Base-by-base conservation (phyloP, 352 stramenopile species). In the Globisporangium abappressorium region DNA sequence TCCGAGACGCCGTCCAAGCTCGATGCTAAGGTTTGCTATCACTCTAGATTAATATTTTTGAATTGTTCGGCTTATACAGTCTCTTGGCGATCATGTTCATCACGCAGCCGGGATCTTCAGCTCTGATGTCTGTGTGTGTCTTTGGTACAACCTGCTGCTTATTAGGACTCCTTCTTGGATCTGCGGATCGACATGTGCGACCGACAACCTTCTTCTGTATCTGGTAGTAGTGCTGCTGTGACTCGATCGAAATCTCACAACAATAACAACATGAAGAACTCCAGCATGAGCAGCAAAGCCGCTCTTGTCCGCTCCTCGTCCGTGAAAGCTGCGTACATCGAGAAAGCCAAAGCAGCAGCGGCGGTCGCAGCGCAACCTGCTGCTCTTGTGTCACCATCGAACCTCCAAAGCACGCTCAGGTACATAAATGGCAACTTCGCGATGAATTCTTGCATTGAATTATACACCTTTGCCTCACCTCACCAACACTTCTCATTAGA, bases 171-270 rank as follows among this genome's bases (percentile, higher is more conserved):
- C 28, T 81, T 82, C 30, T 28, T 73, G 5, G 75, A 81, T 34
- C 36, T 85, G 51, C 71, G 68, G 4, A 64, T 82, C n/a, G 75
- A 80, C 55, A 64, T 69, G 51, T 62, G 70, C 38, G 70, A 71
- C 2, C 65, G 64, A 0, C 41, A 49, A 9, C 15, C 14, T n/a
- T n/a, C 41, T 26, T 26, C 24, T 26, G 24, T 26, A 26, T 26
- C 24, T 26, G 24, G 24, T 26, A 26, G 38, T 47, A 20, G 12
- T n/a, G 41, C 41, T 49, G 41, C 14, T 49, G 41, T n/a, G 7
- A 56, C 69, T 28, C 20, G 47, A 5, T 60, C 59, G 12, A 68
- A 60, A 33, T 30, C 36, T 11, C 5, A 24, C 9, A 24, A 46
- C 4, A 43, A 46, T 14, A 6, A 7, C 54, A 43, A 43, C 15